A percentile compares a stretch with the other conserved stretches of the same genome.
phyloP scores from a whole-genome alignment of 2,329 filamentous ascomycete species.

The Catunica adiposa region DNA sequence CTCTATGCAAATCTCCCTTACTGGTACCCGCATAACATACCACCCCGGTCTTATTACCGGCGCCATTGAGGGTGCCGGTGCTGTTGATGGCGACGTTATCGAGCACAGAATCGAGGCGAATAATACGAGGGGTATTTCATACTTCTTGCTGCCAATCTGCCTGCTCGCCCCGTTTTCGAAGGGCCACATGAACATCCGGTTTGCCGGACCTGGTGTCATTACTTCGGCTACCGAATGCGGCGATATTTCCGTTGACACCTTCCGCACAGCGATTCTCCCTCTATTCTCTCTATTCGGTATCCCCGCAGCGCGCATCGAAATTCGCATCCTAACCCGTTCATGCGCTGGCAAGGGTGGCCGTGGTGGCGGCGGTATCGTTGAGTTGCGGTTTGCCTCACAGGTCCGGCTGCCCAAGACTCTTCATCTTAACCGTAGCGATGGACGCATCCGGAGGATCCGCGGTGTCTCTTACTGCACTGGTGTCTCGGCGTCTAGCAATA shows the following conservation, averaged over 20 bases:
- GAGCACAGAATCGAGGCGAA: slow-evolving; percentile 63
- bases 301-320: slow-evolving; percentile 58
- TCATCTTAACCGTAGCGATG: slow-evolving; percentile 66
- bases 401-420: slow-evolving; percentile 86
- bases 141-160: slow-evolving; percentile 80
- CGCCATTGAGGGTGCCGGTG: slow-evolving; percentile 57
- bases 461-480: slow-evolving; percentile 90
- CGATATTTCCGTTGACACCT: slow-evolving; percentile 82
- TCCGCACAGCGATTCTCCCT: slow-evolving; percentile 82
- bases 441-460: slow-evolving; percentile 71
- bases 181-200: slow-evolving; percentile 72
- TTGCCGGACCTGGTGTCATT: slow-evolving; percentile 82
- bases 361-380: slow-evolving; percentile 82
- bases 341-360: slow-evolving; percentile 59
- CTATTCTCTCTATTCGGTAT: slow-evolving; percentile 86
- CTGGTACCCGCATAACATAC: slow-evolving; percentile 83
- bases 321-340: slow-evolving; percentile 65
- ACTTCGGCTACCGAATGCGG: slow-evolving; percentile 69
- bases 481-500: slow-evolving; percentile 83
- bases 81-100: slow-evolving; percentile 55
- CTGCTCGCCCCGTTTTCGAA: slow-evolving; percentile 89
- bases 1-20: slow-evolving; percentile 89
- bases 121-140: slow-evolving; percentile 69
- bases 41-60: slow-evolving; percentile 86
- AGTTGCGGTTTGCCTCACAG: slow-evolving; percentile 83